Evolutionary conservation across 2,329 filamentous ascomycete genomes (phyloP).

Genomic region (Ascochyta fabae): DNA sequence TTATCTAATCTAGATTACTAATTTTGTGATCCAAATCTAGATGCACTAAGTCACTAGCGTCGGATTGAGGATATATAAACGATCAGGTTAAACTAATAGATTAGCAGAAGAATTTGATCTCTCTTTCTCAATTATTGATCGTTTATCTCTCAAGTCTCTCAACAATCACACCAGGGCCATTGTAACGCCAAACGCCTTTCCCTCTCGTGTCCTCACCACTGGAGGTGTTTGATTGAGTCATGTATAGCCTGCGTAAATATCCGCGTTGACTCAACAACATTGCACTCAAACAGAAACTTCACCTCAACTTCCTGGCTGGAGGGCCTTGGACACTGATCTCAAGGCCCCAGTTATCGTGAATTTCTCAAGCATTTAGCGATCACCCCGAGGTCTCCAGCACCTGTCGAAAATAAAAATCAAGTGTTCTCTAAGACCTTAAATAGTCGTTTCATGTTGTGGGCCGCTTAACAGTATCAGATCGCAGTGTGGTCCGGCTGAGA

Average conservation of each 20-base stretch:
- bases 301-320: not conserved
- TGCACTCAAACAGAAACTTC: not conserved
- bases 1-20: too few relatives aligned
- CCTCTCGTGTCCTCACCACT: not conserved
- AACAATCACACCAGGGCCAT: too few relatives aligned
- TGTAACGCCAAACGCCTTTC: conserved; percentile 1
- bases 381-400: too few relatives aligned
- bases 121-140: too few relatives aligned
- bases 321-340: not conserved
- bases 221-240: conserved; percentile 1
- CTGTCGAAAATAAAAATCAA: too few relatives aligned
- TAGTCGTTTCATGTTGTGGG: conserved; percentile 10
- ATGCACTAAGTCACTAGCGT: too few relatives aligned
- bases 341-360: not conserved
- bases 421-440: not conserved
- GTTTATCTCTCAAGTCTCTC: too few relatives aligned
- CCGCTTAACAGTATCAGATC: conserved; percentile 1
- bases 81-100: too few relatives aligned
- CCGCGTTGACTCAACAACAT: not conserved
- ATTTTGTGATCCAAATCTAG: too few relatives aligned
- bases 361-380: too few relatives aligned
- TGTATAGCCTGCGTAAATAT: not conserved
- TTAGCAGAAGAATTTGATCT: too few relatives aligned
- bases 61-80: too few relatives aligned
- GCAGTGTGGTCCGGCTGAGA: not conserved